phyloP scores from a whole-genome alignment of 768 basidiomycete genomes.

The Auricularia sp. region DNA sequence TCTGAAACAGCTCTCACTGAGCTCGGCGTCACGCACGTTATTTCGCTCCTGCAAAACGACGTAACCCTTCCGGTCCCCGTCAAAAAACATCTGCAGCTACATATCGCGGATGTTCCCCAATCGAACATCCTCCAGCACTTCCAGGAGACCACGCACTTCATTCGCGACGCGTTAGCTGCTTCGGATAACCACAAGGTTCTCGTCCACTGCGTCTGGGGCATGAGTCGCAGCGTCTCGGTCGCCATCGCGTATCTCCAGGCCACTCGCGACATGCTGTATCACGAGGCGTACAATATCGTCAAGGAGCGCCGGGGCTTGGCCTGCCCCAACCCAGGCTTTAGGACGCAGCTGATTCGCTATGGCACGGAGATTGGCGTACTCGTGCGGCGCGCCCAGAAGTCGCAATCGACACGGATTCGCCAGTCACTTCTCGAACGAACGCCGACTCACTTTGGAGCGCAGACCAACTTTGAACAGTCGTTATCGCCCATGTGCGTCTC shows the following conservation, averaged over 20 bases:
- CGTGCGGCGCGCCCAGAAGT: background rate
- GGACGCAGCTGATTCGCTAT: slow-evolving; percentile 64
- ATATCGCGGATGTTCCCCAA: slow-evolving; percentile 60
- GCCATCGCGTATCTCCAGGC: slow-evolving; percentile 66
- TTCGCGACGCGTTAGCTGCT: slow-evolving; percentile 44
- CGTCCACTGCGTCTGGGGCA: slow-evolving; percentile 67
- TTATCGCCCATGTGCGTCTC: background rate
- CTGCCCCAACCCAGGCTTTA: slow-evolving; percentile 66
- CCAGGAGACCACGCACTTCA: slow-evolving; percentile 52
- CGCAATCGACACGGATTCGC: background rate
- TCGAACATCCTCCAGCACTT: slow-evolving; percentile 64
- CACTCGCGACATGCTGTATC: slow-evolving; percentile 45
- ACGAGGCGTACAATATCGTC: slow-evolving; percentile 52
- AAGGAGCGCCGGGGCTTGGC: slow-evolving; percentile 48
- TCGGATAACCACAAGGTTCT: slow-evolving; percentile 39
- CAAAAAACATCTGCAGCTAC: slow-evolving; percentile 35
- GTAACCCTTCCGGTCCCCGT: slow-evolving; percentile 29
- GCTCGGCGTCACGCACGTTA: slow-evolving; percentile 64
- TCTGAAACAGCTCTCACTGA: slow-evolving; percentile 43
- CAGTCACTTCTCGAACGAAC: background rate
- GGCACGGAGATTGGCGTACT: slow-evolving; percentile 12
- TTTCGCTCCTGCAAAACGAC: slow-evolving; percentile 57
- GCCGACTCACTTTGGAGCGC: background rate
- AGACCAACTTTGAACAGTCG: background rate
- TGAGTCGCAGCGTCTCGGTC: slow-evolving; percentile 61